Conservation (phyloP, 805 yeast genomes). For the Yarrowia sp. region DNA sequence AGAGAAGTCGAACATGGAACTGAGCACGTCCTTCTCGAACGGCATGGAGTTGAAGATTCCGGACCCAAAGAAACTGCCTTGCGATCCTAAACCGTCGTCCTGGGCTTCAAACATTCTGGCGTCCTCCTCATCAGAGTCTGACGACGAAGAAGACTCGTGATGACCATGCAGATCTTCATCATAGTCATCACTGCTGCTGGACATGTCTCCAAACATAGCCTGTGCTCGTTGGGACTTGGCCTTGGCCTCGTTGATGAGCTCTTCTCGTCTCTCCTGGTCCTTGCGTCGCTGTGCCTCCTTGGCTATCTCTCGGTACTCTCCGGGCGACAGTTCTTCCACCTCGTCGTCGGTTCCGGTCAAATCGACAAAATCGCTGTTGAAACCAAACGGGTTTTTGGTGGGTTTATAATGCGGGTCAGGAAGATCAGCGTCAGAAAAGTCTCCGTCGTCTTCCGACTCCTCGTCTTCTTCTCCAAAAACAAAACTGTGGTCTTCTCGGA, state of each 20-base stretch:
- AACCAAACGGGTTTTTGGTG: background rate
- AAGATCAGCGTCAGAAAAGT: background rate
- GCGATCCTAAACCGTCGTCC: background rate
- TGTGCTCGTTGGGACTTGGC: background rate
- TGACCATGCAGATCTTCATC: background rate
- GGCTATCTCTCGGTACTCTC: background rate
- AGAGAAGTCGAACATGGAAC: background rate
- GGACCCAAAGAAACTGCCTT: background rate
- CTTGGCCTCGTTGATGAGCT: background rate
- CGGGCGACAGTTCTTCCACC: conserved; percentile 11
- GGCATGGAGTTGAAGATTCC: background rate
- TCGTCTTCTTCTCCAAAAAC: background rate
- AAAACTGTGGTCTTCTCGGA: conserved; percentile 14
- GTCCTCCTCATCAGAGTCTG: background rate
- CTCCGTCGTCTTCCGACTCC: background rate
- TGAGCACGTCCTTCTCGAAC: background rate
- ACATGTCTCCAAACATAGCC: background rate
- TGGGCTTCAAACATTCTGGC: background rate
- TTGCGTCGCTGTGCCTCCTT: background rate
- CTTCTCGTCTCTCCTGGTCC: conserved; percentile 6
- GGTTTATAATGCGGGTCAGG: background rate
- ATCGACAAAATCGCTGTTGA: background rate
- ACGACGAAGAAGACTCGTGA: background rate
- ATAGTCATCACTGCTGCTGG: background rate
- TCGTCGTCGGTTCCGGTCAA: background rate